phyloP scores from a whole-genome alignment of 371 early-diverging fungal species.

The Mucor circinelloides region DNA sequence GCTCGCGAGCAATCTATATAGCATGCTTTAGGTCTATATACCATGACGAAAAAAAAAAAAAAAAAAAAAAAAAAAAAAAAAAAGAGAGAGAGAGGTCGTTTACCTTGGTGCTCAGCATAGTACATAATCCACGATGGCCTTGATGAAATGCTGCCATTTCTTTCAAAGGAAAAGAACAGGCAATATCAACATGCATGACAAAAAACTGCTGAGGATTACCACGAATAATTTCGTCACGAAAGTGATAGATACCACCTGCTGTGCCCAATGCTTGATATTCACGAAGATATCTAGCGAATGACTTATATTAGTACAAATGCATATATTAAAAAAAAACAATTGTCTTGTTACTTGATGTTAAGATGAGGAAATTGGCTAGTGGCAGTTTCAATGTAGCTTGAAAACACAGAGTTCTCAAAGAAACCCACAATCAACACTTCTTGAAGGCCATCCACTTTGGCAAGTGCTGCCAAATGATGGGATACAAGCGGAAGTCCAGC shows the following conservation, averaged over 20 bases:
- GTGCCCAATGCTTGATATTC: slow-evolving; percentile 97
- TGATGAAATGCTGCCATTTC: slow-evolving; percentile 84
- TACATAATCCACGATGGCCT: slow-evolving; percentile 78
- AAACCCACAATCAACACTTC: slow-evolving; percentile 95
- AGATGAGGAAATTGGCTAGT: slow-evolving; percentile 82
- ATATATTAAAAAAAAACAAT: not conserved
- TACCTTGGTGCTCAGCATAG: slow-evolving; percentile 85
- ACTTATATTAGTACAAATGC: not conserved
- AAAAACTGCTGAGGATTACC: slow-evolving; percentile 90
- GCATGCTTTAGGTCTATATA: not conserved
- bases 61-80: slow-evolving; percentile 92
- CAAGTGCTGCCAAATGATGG: slow-evolving; percentile 92
- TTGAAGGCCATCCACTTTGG: slow-evolving; percentile 81
- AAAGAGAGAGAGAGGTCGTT: too few relatives aligned
- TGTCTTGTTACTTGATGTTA: slow-evolving; percentile 44
- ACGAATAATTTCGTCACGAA: slow-evolving; percentile 93
- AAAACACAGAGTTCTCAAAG: slow-evolving; percentile 91
- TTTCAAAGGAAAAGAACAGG: slow-evolving; percentile 87
- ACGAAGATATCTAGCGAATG: slow-evolving; percentile 83
- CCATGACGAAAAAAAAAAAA: slow-evolving; percentile 79
- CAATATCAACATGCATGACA: slow-evolving; percentile 95
- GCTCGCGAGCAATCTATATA: slow-evolving; percentile 58
- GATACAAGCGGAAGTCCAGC: slow-evolving; percentile 93
- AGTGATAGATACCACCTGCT: slow-evolving; percentile 97
- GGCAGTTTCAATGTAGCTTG: slow-evolving; percentile 80